Conservation (phyloP, 2,329 filamentous ascomycete species). For the Penicillium sp. region DNA sequence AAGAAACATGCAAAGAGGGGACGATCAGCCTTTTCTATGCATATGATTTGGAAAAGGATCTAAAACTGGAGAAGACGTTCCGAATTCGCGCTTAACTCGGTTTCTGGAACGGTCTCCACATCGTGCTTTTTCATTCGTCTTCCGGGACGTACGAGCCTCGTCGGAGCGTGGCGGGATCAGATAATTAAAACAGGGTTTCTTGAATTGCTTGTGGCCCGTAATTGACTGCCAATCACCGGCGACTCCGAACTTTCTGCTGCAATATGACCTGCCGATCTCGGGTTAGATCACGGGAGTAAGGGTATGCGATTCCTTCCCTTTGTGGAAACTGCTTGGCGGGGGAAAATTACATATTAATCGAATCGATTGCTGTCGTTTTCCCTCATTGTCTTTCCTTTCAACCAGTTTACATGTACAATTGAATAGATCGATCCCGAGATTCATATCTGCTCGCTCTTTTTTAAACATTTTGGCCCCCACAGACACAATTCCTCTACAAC, state of each 20-base stretch:
- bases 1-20: neutral
- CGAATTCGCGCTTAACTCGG: constrained; percentile 6
- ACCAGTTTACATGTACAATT: too few species aligned
- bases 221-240: constrained; percentile 5
- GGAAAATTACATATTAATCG: neutral
- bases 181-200: constrained; percentile 6
- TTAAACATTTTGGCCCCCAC: neutral
- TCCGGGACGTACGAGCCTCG: neutral
- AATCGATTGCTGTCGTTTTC: neutral
- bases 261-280: constrained; percentile 3
- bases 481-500: neutral
- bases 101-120: constrained; percentile 4
- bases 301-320: neutral
- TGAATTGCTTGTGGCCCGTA: neutral
- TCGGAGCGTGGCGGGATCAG: constrained; percentile 7
- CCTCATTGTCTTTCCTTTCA: neutral
- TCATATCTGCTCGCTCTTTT: neutral
- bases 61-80: neutral
- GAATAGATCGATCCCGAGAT: too few species aligned
- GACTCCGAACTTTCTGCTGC: neutral
- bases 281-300: neutral
- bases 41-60: neutral
- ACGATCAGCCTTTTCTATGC: constrained; percentile 6
- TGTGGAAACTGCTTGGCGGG: neutral
- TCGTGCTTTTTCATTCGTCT: neutral